Base-by-base conservation (phyloP, 2,329 filamentous ascomycete species). In the Taxawa tesnikishii region DNA sequence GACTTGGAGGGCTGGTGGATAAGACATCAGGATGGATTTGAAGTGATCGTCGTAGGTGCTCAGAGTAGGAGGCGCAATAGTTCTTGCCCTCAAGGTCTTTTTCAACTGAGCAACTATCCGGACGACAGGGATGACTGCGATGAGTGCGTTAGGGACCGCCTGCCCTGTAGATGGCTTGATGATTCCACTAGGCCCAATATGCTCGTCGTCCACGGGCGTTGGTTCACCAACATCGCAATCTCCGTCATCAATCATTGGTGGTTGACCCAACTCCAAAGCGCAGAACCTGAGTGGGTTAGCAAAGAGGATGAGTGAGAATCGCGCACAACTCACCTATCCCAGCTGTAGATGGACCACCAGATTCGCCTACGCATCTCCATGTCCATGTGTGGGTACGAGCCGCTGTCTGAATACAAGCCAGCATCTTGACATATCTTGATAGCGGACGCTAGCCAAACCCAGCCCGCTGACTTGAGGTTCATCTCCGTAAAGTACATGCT, bases 341-440 rank as follows among this genome's bases (percentile, higher is more conserved):
- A 75, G 27, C 84, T 74, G 56, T 96, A 96, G 35, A 94, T 73
- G 10, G 83, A 75, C 85, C 90, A 98, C 88, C 88, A 98, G 3
- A 90, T 73, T 34, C 87, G 70, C 38, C 82, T 75, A 33, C 87
- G 75, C 74, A 88, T 85, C 55, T 96, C 88, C 8, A 73, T 73
- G 46, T 94, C 85, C 10, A 93, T 63, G 1, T 75, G 67, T 2
- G 80, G 70, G 68, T 79, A 84, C 1, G 76, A 68, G 0, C 78
- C 79, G 2, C 73, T 72, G 46, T 93, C 83, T 5, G 72, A 63
- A 47, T 94, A 79, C 7, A 96, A 63, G 0, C 83, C 83, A 28
- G 94, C 66, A 43, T 90, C 82, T 51, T 96, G 88, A 0, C 80
- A 81, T 32, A 81, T 76, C 30, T 82, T 70, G 14, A 93, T 75